Conservation (phyloP, 2,329 filamentous ascomycete genomes). For the Fusarium citri region DNA sequence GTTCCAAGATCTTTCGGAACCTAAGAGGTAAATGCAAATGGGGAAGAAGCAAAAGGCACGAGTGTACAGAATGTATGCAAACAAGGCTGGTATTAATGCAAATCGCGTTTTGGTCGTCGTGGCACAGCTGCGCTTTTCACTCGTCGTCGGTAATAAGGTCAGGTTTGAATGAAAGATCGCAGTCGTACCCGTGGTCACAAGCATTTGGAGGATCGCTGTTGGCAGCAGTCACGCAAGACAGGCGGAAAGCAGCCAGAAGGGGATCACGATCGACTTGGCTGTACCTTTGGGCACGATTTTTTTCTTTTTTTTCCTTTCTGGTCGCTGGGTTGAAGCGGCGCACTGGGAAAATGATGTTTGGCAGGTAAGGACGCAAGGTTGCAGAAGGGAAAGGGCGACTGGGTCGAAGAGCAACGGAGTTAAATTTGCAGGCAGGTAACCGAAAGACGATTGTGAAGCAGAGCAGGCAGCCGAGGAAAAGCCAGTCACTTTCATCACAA, state of each 20-base stretch:
- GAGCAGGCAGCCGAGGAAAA: slow-evolving; percentile 33
- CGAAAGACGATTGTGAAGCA: slow-evolving; percentile 22
- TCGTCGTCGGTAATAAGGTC: slow-evolving; percentile 22
- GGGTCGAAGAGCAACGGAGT: slow-evolving; percentile 14
- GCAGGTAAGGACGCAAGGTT: slow-evolving; percentile 12
- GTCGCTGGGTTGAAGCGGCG: slow-evolving; percentile 20
- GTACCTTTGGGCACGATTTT: slow-evolving; percentile 22
- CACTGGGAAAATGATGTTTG: slow-evolving; percentile 17
- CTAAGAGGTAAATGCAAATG: slow-evolving; percentile 8
- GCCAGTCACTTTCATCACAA: slow-evolving; percentile 21
- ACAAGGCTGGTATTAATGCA: slow-evolving; percentile 18
- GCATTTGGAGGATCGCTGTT: slow-evolving; percentile 34
- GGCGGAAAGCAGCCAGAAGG: slow-evolving; percentile 29
- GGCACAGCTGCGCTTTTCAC: slow-evolving; percentile 35
- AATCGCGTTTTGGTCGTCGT: slow-evolving; percentile 25
- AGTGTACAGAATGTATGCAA: slow-evolving; percentile 5
- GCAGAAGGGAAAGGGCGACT: slow-evolving; percentile 1
- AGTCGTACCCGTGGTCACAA: slow-evolving; percentile 41
- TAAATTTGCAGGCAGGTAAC: slow-evolving; percentile 19
- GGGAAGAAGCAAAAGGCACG: background rate
- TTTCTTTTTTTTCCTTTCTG: background rate
- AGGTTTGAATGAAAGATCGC: slow-evolving; percentile 20
- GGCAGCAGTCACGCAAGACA: slow-evolving; percentile 43
- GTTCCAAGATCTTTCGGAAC: slow-evolving; percentile 8
- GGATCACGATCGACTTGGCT: slow-evolving; percentile 18